phyloP scores from a whole-genome alignment of 1,139 yeast species.

The Suhomyces panamericanus region DNA sequence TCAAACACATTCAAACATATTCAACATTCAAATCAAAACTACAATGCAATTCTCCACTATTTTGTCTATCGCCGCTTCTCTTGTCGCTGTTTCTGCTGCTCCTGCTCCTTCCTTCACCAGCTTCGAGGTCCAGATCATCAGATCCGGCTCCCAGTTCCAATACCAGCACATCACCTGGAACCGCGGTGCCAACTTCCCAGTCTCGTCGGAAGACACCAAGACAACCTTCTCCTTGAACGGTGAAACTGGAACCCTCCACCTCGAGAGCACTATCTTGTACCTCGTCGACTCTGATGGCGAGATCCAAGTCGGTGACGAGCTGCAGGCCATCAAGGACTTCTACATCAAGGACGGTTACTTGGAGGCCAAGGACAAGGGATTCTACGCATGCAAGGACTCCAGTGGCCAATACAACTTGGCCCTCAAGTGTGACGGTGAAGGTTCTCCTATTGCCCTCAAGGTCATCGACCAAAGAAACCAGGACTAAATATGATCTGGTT shows the following conservation, averaged over 20 bases:
- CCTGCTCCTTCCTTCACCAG: conserved; percentile 23
- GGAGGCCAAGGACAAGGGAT: conserved; percentile 2
- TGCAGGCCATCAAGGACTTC: conserved; percentile 5
- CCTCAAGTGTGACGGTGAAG: conserved; percentile 5
- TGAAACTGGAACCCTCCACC: conserved; percentile 4
- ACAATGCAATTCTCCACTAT: conserved; percentile 13
- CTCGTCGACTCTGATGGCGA: background rate
- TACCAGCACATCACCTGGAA: background rate
- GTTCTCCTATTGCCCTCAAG: conserved; percentile 14
- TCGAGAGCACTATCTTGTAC: conserved; percentile 2
- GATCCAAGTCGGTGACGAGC: conserved; percentile 21
- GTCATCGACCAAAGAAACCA: conserved; percentile 4
- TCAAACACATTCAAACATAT: background rate
- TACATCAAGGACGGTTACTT: conserved; percentile 7
- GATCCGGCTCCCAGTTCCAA: conserved; percentile 8
- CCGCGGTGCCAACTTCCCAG: conserved; percentile 1
- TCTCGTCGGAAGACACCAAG: background rate
- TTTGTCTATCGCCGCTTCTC: conserved; percentile 19
- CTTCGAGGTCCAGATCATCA: conserved; percentile 13
- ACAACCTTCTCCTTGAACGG: conserved; percentile 5
- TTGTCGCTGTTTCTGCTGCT: conserved; percentile 13
- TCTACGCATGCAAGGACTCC: conserved; percentile 9
- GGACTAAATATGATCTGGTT: background rate
- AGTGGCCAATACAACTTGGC: conserved; percentile 4
- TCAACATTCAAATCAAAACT: too few relatives aligned